Evolutionary conservation across 352 stramenopile genomes (phyloP).

Genomic region (Pseudoperonospora humuli): DNA sequence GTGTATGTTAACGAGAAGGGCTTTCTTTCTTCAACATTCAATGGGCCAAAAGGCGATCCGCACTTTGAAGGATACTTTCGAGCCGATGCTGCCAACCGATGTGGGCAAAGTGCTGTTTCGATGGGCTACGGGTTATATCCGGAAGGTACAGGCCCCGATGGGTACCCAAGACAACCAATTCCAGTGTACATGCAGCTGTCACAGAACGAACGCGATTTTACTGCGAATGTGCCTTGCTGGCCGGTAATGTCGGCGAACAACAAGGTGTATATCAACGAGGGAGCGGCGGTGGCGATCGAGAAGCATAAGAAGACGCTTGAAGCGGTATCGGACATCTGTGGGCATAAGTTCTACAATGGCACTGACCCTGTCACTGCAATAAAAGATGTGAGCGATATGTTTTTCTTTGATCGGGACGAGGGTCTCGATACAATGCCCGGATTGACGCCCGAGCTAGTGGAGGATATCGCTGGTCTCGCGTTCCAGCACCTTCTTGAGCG

Average conservation of each 20-base stretch:
- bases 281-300: slow-evolving; percentile 32
- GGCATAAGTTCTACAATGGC: slow-evolving; percentile 36
- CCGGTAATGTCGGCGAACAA: slow-evolving; percentile 43
- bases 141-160: slow-evolving; percentile 48
- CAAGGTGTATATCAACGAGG: slow-evolving; percentile 33
- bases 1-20: slow-evolving; percentile 57
- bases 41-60: slow-evolving; percentile 37
- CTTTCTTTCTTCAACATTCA: slow-evolving; percentile 64
- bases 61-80: slow-evolving; percentile 74
- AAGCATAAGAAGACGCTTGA: slow-evolving; percentile 36
- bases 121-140: slow-evolving; percentile 67
- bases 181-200: slow-evolving; percentile 70
- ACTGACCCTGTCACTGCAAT: slow-evolving; percentile 46
- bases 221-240: slow-evolving; percentile 59
- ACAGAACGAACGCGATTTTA: slow-evolving; percentile 80
- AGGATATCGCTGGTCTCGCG: slow-evolving; percentile 45
- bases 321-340: slow-evolving; percentile 35
- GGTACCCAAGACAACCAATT: slow-evolving; percentile 54
- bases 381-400: slow-evolving; percentile 72
- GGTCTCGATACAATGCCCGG: slow-evolving; percentile 38
- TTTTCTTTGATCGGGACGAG: slow-evolving; percentile 62
- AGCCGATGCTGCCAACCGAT: slow-evolving; percentile 57
- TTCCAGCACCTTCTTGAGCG: slow-evolving; percentile 72
- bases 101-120: slow-evolving; percentile 59
- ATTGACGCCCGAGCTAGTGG: slow-evolving; percentile 34